Base-by-base conservation (phyloP, 768 basidiomycete genomes). In the Omphalotus guepiniiformis region DNA sequence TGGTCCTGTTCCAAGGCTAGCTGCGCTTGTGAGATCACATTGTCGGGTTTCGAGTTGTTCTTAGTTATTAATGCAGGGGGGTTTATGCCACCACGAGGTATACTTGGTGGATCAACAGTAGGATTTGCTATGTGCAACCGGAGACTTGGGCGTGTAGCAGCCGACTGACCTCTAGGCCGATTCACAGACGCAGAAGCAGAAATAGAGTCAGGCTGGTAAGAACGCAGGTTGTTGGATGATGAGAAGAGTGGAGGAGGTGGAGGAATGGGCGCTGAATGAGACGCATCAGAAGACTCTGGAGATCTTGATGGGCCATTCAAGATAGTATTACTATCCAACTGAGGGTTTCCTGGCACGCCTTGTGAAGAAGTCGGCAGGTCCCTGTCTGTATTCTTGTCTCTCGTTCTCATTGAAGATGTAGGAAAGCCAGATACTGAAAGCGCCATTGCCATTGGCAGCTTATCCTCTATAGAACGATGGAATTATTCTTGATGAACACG, bases 71-170 rank as follows among this genome's bases (percentile, higher is more conserved):
- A 9, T 9, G 30, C 30, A 32, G 9, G 30, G 9, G 9, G n/a
- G 30, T 32, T 32, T 32, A 9, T n/a, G 9, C n/a, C 30, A n/a
- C n/a, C 9, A 32, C 9, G 9, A 32, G 9, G n/a, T 32, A 32
- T n/a, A 32, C 29, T 22, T 36, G 9, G 27, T 27, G n/a, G 12
- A 29, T 18, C 37, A 11, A 39, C 46, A 6, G 46, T 47, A n/a
- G 46, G 46, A 47, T 47, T 47, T 12, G 46, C 46, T n/a, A 47
- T 47, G 19, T 47, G 46, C 19, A 47, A 28, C 13, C 46, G 13
- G 9, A 47, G 38, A n/a, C 23, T 47, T 18, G 46, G 46, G 15
- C 46, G 37, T 28, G 43, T 32, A 36, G 44, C 25, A 3, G 46
- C 46, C 12, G 46, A 47, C 18, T 47, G 36, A 19, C 46, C 46